Percentiles rank a stretch among this genome's conserved stretches.
These are phyloP conservation scores for Digitaria exilis DNA, from an alignment of 202 grass and related monocot genomes.

Conservation along the genomic window DNA sequence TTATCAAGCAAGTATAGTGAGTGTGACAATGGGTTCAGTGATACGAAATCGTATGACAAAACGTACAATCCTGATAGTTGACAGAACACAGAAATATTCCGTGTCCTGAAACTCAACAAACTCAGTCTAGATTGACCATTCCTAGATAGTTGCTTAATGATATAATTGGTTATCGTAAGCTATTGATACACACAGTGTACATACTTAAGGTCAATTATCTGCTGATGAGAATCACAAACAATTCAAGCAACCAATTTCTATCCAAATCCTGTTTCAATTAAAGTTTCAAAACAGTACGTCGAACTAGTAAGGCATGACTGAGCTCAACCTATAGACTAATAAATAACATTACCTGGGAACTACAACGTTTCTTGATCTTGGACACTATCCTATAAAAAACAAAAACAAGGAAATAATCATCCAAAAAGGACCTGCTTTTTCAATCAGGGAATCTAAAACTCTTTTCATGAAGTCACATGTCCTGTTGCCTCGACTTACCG, in stretches of 20 bases:
- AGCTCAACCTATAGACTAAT: neutral
- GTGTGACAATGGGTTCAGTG: neutral
- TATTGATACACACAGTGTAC: neutral
- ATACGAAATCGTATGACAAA: neutral
- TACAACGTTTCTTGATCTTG: neutral
- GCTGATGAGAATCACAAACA: slow-evolving; percentile 12
- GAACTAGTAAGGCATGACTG: neutral
- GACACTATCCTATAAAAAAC: neutral
- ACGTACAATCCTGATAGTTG: neutral
- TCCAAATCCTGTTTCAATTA: neutral
- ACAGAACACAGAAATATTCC: neutral
- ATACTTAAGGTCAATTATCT: neutral
- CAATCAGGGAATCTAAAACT: neutral
- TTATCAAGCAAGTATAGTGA: slow-evolving; percentile 16
- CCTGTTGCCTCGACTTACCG: neutral
- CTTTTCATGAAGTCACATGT: neutral
- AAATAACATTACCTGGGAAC: neutral
- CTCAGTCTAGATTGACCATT: neutral
- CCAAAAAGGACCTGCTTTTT: neutral
- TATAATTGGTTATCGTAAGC: neutral
- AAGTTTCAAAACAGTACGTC: neutral
- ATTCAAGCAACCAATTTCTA: neutral
- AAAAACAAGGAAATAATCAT: neutral
- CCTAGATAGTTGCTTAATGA: neutral
- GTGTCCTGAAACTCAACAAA: neutral